Evolutionary conservation across 768 basidiomycete species (phyloP).

Genomic region (Mycena chlorophos): DNA sequence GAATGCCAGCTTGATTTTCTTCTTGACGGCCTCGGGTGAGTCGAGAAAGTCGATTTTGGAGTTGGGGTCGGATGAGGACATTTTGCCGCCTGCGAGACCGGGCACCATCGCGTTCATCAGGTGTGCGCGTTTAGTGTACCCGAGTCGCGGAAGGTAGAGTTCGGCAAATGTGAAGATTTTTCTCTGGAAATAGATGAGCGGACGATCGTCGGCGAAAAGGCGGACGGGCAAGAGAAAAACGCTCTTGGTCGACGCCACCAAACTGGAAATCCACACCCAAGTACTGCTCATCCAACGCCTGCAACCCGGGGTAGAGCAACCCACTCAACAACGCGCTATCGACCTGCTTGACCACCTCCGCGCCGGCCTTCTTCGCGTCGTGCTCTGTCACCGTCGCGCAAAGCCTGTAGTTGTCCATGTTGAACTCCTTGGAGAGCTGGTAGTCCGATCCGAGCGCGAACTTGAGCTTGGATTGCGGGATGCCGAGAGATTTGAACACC

Average conservation of each 20-base stretch:
- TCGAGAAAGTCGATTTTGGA: conserved; percentile 99
- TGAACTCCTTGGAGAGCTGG: conserved; percentile 91
- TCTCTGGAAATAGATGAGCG: conserved; percentile 50
- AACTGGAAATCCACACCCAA: conserved; percentile 96
- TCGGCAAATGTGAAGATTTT: conserved; percentile 99
- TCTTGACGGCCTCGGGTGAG: conserved; percentile 74
- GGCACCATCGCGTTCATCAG: conserved; percentile 99
- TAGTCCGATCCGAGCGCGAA: conserved; percentile 92
- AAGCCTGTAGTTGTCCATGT: conserved; percentile 89
- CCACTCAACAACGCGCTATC: conserved; percentile 89
- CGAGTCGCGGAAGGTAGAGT: conserved; percentile 88
- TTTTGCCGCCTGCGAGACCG: conserved; percentile 93
- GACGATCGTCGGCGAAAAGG: background rate
- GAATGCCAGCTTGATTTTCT: conserved; percentile 89
- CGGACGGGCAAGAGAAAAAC: background rate
- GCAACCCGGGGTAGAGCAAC: conserved; percentile 92
- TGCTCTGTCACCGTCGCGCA: conserved; percentile 94
- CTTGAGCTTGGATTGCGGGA: conserved; percentile 78
- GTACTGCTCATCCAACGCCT: conserved; percentile 97
- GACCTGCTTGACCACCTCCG: conserved; percentile 98
- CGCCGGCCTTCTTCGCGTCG: conserved; percentile 97
- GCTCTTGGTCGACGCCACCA: conserved; percentile 95
- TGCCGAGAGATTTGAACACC: conserved; percentile 85
- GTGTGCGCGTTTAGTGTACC: conserved; percentile 92
- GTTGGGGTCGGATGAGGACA: conserved; percentile 97